Conservation (phyloP, 1,284 basidiomycete species). For the Cryptococcus amylolentus region DNA sequence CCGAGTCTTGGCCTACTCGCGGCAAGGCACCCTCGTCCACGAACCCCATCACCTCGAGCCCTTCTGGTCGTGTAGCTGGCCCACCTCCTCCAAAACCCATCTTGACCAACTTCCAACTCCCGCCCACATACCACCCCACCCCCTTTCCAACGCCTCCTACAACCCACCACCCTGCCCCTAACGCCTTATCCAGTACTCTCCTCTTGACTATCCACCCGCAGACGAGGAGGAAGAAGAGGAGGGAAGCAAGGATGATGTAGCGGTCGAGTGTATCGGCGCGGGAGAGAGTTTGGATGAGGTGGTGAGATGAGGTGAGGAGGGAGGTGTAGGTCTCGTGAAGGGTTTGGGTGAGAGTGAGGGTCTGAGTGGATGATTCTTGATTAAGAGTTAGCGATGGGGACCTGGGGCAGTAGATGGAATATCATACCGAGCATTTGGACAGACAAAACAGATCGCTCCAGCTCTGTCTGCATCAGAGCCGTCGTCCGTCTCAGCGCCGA, state of each 20-base stretch:
- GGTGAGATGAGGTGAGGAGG: conserved; percentile 72
- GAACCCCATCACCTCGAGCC: background rate
- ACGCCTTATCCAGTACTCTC: conserved; percentile 64
- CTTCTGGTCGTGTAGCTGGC: background rate
- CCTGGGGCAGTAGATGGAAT: background rate
- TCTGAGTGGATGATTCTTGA: conserved; percentile 71
- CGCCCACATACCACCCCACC: conserved; percentile 37
- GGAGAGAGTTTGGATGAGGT: conserved; percentile 78
- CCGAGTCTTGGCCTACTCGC: background rate
- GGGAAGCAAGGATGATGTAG: conserved; percentile 69
- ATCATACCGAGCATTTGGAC: conserved; percentile 74
- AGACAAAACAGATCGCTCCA: conserved; percentile 80
- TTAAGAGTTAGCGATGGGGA: background rate
- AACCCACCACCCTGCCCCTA: conserved; percentile 28
- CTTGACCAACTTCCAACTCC: conserved; percentile 24
- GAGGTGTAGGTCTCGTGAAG: conserved; percentile 74
- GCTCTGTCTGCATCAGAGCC: conserved; percentile 78
- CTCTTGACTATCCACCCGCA: conserved; percentile 82
- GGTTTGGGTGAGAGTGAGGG: conserved; percentile 67
- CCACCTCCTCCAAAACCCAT: conserved; percentile 24
- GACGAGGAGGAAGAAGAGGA: conserved; percentile 77
- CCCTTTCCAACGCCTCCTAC: conserved; percentile 46
- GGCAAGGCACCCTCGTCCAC: background rate
- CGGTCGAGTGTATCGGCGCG: conserved; percentile 89
- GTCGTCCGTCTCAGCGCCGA: conserved; percentile 79